Base-by-base conservation (phyloP, 257 asterid genomes). In the Avicennia marina region DNA sequence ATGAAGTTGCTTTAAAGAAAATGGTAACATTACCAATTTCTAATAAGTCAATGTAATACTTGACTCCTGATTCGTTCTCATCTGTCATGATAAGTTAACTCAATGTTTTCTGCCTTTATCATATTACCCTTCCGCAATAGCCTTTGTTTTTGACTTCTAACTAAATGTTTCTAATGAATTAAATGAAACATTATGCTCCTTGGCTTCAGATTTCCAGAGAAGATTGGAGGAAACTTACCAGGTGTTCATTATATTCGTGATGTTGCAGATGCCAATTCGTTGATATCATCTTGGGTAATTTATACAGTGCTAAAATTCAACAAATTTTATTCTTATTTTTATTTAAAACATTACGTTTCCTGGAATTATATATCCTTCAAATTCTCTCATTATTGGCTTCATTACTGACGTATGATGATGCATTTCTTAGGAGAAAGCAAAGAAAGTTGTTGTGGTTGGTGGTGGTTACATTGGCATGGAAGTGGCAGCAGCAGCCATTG, bases 381-480 rank as follows among this genome's bases (percentile, higher is more conserved):
- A 7, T 55, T 1, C 19, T 56, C 15, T 21, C 45, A 38, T 21
- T 47, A 12, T 25, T 19, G 42, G 44, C 50, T 53, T 57, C 39
- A 26, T 11, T 15, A 32, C 32, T 46, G 44, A 56, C 15, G 9
- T 25, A 29, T 22, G 29, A 57, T 25, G 7, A 3, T 58, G 47
- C 34, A 8, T 45, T 50, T 45, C 43, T 24, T 64, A 87, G 98
- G 93, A 84, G 72, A 90, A 87, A 72, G 82, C 94, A 42, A 81
- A 75, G 69, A 87, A 90, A 74, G 85, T 85, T 53, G 96, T 87
- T 17, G 79, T 90, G 11, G 85, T 90, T 65, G 98, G 98, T 56
- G 98, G 98, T 74, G 98, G 98, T 69, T 90, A 90, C 70, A 90
- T 90, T 49, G 98, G 98, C 77, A 90, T 90, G 98, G 98, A 90